Evolutionary conservation across 1,284 basidiomycete genomes (phyloP).

Genomic region (Sporisorium exsertum): DNA sequence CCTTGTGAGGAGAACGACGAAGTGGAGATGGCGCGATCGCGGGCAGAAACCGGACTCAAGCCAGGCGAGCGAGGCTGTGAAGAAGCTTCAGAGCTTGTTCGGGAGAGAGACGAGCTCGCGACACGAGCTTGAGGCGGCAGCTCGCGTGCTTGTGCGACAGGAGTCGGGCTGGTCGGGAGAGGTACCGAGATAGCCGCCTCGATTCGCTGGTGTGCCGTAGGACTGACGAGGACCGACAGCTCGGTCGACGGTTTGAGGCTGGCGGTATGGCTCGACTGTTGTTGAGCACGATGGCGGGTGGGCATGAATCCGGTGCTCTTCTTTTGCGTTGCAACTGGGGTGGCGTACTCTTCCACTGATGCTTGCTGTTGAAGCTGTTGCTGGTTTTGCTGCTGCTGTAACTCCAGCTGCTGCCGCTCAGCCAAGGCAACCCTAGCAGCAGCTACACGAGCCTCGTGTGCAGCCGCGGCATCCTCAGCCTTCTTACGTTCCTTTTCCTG

Average conservation of each 20-base stretch:
- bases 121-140: conserved; percentile 6
- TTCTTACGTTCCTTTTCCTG: conserved; percentile 49
- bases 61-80: conserved; percentile 32
- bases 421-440: conserved; percentile 25
- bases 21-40: conserved; percentile 36
- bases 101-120: conserved; percentile 14
- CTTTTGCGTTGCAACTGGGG: conserved; percentile 26
- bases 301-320: conserved; percentile 42
- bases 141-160: conserved; percentile 1
- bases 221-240: conserved; percentile 34
- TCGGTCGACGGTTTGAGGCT: conserved; percentile 22
- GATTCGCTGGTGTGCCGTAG: conserved; percentile 33
- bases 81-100: conserved; percentile 13
- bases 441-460: conserved; percentile 41
- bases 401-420: conserved; percentile 15
- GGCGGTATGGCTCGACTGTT: conserved; percentile 1
- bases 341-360: conserved; percentile 20
- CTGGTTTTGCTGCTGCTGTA: conserved; percentile 10
- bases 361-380: conserved; percentile 2
- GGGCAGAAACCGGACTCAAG: conserved; percentile 17
- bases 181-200: conserved; percentile 38
- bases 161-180: conserved; percentile 40
- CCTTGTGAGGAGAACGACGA: conserved; percentile 46
- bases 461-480: conserved; percentile 47
- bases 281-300: conserved; percentile 15